A percentile compares a stretch with the other conserved stretches of the same genome.
Evolutionary conservation across 2,329 filamentous ascomycete species (phyloP).

Genomic region (Lachnellula cervina): DNA sequence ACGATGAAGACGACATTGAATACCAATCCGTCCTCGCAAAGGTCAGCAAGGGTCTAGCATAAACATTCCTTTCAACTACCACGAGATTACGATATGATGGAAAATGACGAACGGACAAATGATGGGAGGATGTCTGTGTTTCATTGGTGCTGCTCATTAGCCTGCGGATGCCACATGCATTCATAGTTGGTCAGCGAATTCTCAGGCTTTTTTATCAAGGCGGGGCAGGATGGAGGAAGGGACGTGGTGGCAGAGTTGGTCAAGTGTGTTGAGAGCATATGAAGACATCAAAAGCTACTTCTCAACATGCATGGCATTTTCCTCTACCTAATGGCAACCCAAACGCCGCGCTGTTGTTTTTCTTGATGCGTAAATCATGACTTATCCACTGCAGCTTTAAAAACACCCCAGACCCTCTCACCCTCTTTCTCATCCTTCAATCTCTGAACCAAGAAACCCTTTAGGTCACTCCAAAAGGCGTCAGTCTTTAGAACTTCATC

Average conservation of each 20-base stretch:
- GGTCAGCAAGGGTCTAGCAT: constrained; percentile 56
- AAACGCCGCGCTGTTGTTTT: constrained; percentile 18
- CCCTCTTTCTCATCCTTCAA: constrained; percentile 66
- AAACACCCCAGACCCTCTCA: constrained; percentile 59
- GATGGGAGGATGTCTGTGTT: constrained; percentile 15
- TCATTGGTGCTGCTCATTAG: constrained; percentile 28
- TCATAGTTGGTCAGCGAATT: constrained; percentile 11
- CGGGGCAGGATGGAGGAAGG: constrained; percentile 4
- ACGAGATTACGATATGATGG: background rate
- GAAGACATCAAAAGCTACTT: constrained; percentile 23
- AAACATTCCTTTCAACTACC: constrained; percentile 27
- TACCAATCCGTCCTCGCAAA: constrained; percentile 64
- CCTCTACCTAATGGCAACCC: constrained; percentile 1
- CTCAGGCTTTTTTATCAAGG: constrained; percentile 8
- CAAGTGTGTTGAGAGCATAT: constrained; percentile 11
- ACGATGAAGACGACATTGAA: constrained; percentile 79
- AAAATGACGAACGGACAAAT: constrained; percentile 1
- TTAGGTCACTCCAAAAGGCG: constrained; percentile 83
- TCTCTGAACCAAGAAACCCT: constrained; percentile 73
- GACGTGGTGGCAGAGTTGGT: background rate
- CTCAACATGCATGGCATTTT: constrained; percentile 15
- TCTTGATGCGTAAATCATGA: background rate
- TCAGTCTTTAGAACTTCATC: constrained; percentile 59
- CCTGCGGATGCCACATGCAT: constrained; percentile 23
- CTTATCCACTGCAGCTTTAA: constrained; percentile 54